Evolutionary conservation across 441 rosid species (phyloP).

Genomic region (Jatropha multifida): DNA sequence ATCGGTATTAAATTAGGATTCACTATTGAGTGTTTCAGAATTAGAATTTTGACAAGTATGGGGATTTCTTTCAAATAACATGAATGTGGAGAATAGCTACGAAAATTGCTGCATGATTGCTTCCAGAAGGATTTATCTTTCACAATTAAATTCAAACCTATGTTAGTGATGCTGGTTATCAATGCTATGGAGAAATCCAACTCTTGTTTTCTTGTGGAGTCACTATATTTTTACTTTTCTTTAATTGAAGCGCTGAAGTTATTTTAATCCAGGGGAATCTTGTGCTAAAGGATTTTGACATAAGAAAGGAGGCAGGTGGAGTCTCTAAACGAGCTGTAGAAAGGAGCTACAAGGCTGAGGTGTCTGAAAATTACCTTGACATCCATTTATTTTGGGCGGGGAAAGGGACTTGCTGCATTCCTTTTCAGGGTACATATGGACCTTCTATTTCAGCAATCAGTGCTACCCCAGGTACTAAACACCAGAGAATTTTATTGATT

Average conservation of each 20-base stretch:
- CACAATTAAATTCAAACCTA: too few relatives aligned
- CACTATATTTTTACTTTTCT: not conserved
- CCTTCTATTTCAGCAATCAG: conserved; percentile 54
- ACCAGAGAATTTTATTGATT: not conserved
- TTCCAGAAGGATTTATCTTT: too few relatives aligned
- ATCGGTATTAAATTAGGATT: not conserved
- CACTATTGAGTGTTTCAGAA: too few relatives aligned
- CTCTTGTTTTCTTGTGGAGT: not conserved
- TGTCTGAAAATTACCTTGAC: conserved; percentile 58
- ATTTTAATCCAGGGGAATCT: conserved; percentile 43
- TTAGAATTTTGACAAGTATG: too few relatives aligned
- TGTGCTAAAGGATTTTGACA: conserved; percentile 53
- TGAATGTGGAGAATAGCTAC: too few relatives aligned
- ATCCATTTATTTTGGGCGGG: conserved; percentile 69
- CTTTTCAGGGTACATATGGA: conserved; percentile 48
- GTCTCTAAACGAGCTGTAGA: conserved; percentile 26
- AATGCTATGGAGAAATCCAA: not conserved
- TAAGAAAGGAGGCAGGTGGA: conserved; percentile 35
- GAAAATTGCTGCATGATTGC: too few relatives aligned
- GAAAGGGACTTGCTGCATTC: conserved; percentile 72
- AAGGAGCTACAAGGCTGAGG: conserved; percentile 34
- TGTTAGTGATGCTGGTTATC: not conserved
- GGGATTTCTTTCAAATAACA: too few relatives aligned
- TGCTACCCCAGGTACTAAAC: conserved; percentile 50
- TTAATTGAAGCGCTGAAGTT: not conserved